These are phyloP conservation scores for Chalaropsis thielavioides DNA, from an alignment of 2,329 filamentous ascomycete genomes.

Conservation along the genomic window DNA sequence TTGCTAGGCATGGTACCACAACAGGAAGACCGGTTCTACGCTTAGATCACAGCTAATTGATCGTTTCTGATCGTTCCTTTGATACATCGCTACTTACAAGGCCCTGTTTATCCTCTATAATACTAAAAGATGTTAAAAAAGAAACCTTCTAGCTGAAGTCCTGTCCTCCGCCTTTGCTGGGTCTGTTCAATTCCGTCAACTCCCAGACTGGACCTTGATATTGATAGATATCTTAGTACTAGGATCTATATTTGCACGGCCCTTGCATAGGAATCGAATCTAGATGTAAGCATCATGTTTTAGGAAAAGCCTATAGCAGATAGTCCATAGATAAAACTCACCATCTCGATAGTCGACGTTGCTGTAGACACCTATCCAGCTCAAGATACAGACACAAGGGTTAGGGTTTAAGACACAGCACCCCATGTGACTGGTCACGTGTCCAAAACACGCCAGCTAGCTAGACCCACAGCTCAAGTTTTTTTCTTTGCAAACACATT, in stretches of 20 bases:
- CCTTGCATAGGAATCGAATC: no score
- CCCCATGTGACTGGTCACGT: neutral
- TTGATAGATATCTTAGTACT: neutral
- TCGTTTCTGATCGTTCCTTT: no score
- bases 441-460: neutral
- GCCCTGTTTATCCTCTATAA: neutral
- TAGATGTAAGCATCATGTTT: neutral
- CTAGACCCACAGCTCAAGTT: slow-evolving; percentile 11
- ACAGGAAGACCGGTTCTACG: neutral
- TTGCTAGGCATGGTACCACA: neutral
- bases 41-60: neutral
- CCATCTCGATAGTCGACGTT: no score
- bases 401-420: neutral
- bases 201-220: neutral
- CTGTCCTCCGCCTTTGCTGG: no score
- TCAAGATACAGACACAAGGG: neutral
- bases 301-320: neutral
- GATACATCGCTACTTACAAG: neutral
- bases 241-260: no score
- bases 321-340: no score
- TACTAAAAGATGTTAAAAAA: no score
- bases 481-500: slow-evolving; percentile 12
- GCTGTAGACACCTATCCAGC: neutral
- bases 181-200: no score
- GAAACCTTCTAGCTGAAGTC: no score